Conservation (phyloP, 2,329 filamentous ascomycete genomes). For the Lasiodiplodia theobromae region DNA sequence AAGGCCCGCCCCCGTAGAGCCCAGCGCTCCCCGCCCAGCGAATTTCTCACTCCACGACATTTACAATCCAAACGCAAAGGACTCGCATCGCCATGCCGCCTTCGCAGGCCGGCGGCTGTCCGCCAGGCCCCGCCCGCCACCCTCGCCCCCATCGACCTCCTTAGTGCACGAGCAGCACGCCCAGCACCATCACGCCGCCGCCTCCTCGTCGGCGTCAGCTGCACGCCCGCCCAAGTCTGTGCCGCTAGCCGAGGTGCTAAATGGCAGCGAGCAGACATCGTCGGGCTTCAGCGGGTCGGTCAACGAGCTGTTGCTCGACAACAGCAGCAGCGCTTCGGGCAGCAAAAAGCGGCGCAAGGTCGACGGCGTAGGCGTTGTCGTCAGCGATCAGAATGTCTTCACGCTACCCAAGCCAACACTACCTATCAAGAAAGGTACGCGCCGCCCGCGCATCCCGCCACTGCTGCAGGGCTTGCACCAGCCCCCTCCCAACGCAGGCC, state of each 20-base stretch:
- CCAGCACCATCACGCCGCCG: background rate
- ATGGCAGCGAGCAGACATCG: slow-evolving; percentile 31
- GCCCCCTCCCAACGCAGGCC: slow-evolving; percentile 66
- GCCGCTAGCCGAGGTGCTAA: slow-evolving; percentile 46
- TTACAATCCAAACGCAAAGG: slow-evolving; percentile 24
- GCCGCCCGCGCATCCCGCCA: slow-evolving; percentile 53
- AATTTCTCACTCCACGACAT: slow-evolving; percentile 25
- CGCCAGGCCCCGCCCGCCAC: background rate
- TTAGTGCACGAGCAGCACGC: slow-evolving; percentile 9
- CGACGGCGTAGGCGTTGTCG: slow-evolving; percentile 3
- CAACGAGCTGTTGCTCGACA: slow-evolving; percentile 27
- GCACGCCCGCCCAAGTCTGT: slow-evolving; percentile 37
- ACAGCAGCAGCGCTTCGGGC: slow-evolving; percentile 3
- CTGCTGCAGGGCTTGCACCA: slow-evolving; percentile 68
- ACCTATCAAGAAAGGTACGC: slow-evolving; percentile 39
- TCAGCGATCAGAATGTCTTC: background rate
- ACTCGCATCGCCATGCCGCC: slow-evolving; percentile 25
- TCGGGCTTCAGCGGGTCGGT: slow-evolving; percentile 25
- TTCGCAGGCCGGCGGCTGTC: slow-evolving; percentile 19
- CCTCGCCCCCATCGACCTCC: slow-evolving; percentile 9
- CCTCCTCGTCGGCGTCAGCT: background rate
- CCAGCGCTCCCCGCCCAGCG: slow-evolving; percentile 23
- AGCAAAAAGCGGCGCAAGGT: slow-evolving; percentile 11
- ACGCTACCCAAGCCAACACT: slow-evolving; percentile 42
- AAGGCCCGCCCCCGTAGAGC: slow-evolving; percentile 30